phyloP scores from a whole-genome alignment of 148 eudicot genomes.

The Rhododendron vialii region DNA sequence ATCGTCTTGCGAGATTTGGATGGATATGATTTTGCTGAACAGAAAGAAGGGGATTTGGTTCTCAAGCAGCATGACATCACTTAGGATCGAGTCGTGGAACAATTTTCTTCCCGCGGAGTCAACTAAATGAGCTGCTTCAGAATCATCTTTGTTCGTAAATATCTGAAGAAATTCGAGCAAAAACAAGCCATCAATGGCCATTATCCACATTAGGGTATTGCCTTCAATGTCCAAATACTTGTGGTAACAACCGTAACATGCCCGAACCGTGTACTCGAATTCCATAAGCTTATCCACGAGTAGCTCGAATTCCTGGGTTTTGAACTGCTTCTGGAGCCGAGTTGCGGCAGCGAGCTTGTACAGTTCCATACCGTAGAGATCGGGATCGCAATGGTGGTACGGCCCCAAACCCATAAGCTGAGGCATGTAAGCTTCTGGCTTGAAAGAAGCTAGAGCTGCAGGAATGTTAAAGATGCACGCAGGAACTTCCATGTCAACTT shows the following conservation, averaged over 20 bases:
- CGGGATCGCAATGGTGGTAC: slow-evolving; percentile 27
- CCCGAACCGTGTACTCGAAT: slow-evolving; percentile 28
- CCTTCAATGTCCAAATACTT: slow-evolving; percentile 30
- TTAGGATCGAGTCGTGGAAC: slow-evolving; percentile 28
- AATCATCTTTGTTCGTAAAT: neutral
- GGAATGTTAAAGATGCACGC: slow-evolving; percentile 23
- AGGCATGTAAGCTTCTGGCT: slow-evolving; percentile 29
- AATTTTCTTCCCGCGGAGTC: slow-evolving; percentile 18
- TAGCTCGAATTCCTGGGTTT: slow-evolving; percentile 17
- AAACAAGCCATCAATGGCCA: slow-evolving; percentile 59
- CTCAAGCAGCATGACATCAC: slow-evolving; percentile 56
- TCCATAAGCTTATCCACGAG: slow-evolving; percentile 20
- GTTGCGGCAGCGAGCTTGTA: slow-evolving; percentile 32
- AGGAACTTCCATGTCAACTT: slow-evolving; percentile 6
- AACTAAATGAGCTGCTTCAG: slow-evolving; percentile 13
- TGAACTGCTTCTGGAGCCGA: slow-evolving; percentile 22
- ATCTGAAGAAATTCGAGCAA: slow-evolving; percentile 34
- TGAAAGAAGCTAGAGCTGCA: neutral
- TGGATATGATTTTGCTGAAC: slow-evolving; percentile 20
- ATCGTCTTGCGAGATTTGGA: neutral
- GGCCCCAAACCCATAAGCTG: slow-evolving; percentile 42
- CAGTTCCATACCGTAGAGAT: slow-evolving; percentile 29
- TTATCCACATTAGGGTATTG: slow-evolving; percentile 42
- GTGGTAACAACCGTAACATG: slow-evolving; percentile 57
- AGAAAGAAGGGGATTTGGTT: slow-evolving; percentile 52